Base-by-base conservation (phyloP, 2,329 filamentous ascomycete species). In the Ceratocystis ficicola region DNA sequence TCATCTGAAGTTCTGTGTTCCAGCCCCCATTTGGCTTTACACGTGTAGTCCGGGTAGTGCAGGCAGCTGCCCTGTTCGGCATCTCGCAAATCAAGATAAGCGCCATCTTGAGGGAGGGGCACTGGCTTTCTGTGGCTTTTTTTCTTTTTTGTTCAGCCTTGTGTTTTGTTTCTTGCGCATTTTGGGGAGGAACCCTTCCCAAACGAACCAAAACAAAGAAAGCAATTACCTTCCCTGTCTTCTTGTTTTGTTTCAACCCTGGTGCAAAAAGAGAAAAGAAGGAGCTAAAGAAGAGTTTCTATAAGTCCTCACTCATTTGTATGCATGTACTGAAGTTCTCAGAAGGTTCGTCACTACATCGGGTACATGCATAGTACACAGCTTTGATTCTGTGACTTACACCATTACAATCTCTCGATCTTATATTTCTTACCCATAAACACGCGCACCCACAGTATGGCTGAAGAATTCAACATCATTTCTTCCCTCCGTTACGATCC, bases 401-500 rank as follows among this genome's bases (percentile, higher is more conserved):
- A 32, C 17, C 25, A 15, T 30, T 30, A 17, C 52, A 17, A 4
- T 15, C 25, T 32, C 20, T 15, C 52, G 12, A 17, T 28, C 15
- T 7, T 17, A 15, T 8, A 2, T 30, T 30, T n/a, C 17, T n/a
- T 22, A 8, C 46, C 46, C 46, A 20, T 28, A 1, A 22, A 30
- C 3, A 10, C 5, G 52, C 25, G 5, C 25, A 57, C 22, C 3
- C 46, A 50, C 17, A 57, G 15, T 12, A 78, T 77, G 76, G 69
- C 73, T 12, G 72, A 75, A 17, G 71, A 76, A 1, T 88, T 90
- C 70, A 76, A 80, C 61, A 76, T 92, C 41, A 87, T 89, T 72
- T 87, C 86, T 2, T 87, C 88, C 0, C 77, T 91, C 66, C 86
- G 89, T 65, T 90, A 86, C 73, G 89, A 93, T 70, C 79, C 81